These are phyloP conservation scores for Heritiera fomes DNA, from an alignment of 345 rosid species.

Conservation along the genomic window DNA sequence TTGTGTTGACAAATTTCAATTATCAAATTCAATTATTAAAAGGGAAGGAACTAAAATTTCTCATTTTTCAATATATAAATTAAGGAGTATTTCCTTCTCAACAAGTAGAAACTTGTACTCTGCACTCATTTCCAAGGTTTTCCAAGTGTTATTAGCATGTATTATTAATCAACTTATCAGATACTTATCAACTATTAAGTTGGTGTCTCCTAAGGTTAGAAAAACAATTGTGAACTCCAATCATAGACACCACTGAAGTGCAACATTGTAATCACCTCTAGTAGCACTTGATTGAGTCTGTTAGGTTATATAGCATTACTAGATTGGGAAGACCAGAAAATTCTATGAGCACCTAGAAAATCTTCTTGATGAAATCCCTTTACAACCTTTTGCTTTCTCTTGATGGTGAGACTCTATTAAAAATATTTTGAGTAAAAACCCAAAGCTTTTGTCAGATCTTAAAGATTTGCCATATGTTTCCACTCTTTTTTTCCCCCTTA, in stretches of 20 bases:
- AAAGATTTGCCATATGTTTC: not conserved
- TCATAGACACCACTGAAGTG: not conserved
- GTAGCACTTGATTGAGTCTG: not conserved
- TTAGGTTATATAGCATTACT: not conserved
- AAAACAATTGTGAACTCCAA: not conserved
- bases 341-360: not conserved
- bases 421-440: not conserved
- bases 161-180: not conserved
- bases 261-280: not conserved
- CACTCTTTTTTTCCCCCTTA: not conserved
- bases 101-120: not conserved
- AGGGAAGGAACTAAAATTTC: not conserved
- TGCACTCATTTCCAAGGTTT: not conserved
- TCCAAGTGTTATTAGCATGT: not conserved
- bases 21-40: not conserved
- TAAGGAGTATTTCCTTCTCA: not conserved
- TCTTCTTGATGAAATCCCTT: not conserved
- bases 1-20: not conserved
- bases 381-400: not conserved
- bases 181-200: not conserved
- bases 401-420: not conserved
- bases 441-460: not conserved
- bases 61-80: slow-evolving; percentile 5
- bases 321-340: not conserved
- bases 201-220: not conserved